These are phyloP conservation scores for Eragrostis curvula DNA, from an alignment of 176 grass and related monocot species.

Conservation along the genomic window DNA sequence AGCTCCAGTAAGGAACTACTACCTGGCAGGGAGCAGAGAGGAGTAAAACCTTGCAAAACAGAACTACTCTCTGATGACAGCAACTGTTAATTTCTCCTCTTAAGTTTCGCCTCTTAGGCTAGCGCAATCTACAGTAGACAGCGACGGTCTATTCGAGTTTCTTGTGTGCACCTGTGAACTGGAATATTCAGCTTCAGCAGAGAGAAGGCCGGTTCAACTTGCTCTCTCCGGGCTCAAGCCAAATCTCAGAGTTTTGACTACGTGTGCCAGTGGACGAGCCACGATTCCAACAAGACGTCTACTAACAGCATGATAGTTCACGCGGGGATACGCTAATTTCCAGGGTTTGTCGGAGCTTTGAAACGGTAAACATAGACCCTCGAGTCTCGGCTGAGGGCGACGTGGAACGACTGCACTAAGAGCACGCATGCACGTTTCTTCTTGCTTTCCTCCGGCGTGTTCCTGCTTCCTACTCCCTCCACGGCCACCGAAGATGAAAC, in stretches of 20 bases:
- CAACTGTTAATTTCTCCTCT: background rate
- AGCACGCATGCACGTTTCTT: conserved; percentile 34
- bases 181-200: background rate
- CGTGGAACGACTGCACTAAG: conserved; percentile 37
- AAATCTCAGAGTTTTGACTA: conserved; percentile 12
- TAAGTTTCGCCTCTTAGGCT: background rate
- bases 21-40: background rate
- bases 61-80: background rate
- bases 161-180: background rate
- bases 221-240: background rate
- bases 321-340: conserved; percentile 4
- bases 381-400: conserved; percentile 38
- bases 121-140: background rate
- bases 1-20: background rate
- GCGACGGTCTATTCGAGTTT: background rate
- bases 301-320: background rate
- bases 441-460: background rate
- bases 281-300: background rate
- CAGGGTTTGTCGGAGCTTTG: conserved; percentile 35
- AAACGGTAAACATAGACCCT: conserved; percentile 27
- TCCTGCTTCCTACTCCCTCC: background rate
- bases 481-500: background rate
- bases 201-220: conserved; percentile 11
- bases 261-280: background rate
- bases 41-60: background rate